Conservation (phyloP, 1,284 basidiomycete species). For the Exobasidium cylindrosporum region DNA sequence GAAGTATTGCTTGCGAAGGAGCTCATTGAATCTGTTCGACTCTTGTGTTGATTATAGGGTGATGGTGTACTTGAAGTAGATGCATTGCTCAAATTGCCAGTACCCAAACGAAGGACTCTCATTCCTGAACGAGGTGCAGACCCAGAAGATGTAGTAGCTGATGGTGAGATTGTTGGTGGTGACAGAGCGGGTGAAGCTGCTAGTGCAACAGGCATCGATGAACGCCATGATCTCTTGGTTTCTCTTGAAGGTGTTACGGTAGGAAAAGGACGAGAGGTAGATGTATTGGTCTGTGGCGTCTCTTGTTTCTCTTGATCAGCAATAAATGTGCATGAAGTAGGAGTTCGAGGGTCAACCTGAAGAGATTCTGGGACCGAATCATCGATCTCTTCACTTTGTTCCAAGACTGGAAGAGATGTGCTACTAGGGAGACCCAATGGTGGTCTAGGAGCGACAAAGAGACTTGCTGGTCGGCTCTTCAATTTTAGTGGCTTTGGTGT, state of each 20-base stretch:
- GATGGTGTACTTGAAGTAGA: slow-evolving; percentile 10
- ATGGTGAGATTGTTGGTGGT: background rate
- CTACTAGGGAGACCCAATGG: slow-evolving; percentile 22
- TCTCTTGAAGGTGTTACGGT: slow-evolving; percentile 2
- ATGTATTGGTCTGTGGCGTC: background rate
- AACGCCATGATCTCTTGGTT: slow-evolving; percentile 12
- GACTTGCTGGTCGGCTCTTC: slow-evolving; percentile 43
- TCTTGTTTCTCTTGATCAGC: background rate
- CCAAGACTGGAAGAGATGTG: slow-evolving; percentile 24
- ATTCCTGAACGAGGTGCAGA: slow-evolving; percentile 24
- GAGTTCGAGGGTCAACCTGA: background rate
- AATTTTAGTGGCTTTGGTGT: slow-evolving; percentile 48
- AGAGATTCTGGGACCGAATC: too few species aligned
- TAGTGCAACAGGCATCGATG: slow-evolving; percentile 12
- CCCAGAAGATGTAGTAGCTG: background rate
- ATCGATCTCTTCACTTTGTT: background rate
- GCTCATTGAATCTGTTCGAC: slow-evolving; percentile 7
- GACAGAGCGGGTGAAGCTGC: slow-evolving; percentile 16
- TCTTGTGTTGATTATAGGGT: slow-evolving; percentile 1
- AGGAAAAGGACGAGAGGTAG: background rate
- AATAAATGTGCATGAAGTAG: slow-evolving; percentile 13
- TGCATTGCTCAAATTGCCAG: slow-evolving; percentile 12
- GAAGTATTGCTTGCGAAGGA: slow-evolving; percentile 7
- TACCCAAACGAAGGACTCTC: slow-evolving; percentile 42
- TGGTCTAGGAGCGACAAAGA: slow-evolving; percentile 31